phyloP scores from a whole-genome alignment of 768 basidiomycete species.

The Udeniomyces megalosporus region DNA sequence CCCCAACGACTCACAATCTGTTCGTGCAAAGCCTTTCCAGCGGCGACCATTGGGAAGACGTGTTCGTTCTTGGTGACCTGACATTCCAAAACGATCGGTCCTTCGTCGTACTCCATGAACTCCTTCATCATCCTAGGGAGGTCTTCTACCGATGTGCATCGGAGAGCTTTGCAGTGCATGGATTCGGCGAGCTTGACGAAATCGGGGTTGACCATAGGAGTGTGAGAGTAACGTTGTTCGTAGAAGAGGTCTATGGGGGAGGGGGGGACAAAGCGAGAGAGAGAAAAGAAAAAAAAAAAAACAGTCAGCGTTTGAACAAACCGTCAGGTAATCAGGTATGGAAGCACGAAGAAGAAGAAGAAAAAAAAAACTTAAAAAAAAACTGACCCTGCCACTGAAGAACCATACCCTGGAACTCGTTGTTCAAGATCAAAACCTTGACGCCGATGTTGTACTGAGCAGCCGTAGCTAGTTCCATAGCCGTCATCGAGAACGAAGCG shows the following conservation, averaged over 20 bases:
- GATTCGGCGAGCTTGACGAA: conserved; percentile 75
- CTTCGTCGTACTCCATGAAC: conserved; percentile 81
- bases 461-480: conserved; percentile 95
- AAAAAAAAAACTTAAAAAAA: not conserved
- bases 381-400: conserved; percentile 87
- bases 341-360: not conserved
- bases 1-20: conserved; percentile 40
- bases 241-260: conserved; percentile 68
- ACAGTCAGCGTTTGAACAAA: no score
- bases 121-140: conserved; percentile 94
- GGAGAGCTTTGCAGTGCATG: conserved; percentile 84
- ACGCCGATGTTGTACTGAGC: conserved; percentile 82
- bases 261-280: not conserved
- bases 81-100: conserved; percentile 80
- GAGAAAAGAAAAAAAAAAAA: not conserved
- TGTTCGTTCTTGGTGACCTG: conserved; percentile 67
- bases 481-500: conserved; percentile 97
- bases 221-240: conserved; percentile 90
- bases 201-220: conserved; percentile 86
- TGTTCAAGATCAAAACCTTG: conserved; percentile 83
- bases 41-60: conserved; percentile 40
- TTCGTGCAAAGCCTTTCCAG: conserved; percentile 88
- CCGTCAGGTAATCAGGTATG: no score
- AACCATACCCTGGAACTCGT: conserved; percentile 99
- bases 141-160: conserved; percentile 52